phyloP scores from a whole-genome alignment of 441 rosid species.

The Corymbia citriodora region DNA sequence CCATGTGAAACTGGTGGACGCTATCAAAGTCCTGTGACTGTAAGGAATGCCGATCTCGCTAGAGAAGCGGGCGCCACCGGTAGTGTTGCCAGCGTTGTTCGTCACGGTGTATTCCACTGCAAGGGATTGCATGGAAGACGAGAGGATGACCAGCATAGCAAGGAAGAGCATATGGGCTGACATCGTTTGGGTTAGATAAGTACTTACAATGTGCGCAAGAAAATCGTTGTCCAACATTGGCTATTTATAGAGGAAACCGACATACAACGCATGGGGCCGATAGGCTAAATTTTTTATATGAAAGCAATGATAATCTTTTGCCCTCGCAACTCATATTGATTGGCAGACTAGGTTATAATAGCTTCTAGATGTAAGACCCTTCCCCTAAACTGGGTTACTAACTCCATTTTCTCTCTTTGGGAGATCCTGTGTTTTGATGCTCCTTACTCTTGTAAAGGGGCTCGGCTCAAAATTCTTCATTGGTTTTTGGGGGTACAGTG shows the following conservation, averaged over 20 bases:
- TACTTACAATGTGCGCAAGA: neutral
- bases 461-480: too few species aligned
- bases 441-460: too few species aligned
- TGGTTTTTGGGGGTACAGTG: too few species aligned
- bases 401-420: too few species aligned
- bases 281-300: neutral
- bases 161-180: neutral
- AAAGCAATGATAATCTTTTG: neutral
- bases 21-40: neutral
- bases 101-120: neutral
- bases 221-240: neutral
- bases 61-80: neutral
- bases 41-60: neutral
- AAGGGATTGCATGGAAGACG: neutral
- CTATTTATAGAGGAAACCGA: neutral
- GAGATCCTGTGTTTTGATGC: too few species aligned
- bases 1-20: neutral
- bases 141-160: neutral
- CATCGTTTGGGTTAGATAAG: neutral
- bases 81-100: neutral
- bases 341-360: too few species aligned
- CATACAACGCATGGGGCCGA: neutral
- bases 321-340: too few species aligned
- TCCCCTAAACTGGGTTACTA: too few species aligned
- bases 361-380: too few species aligned